Conservation (phyloP, 352 stramenopile species). For the Nothophytophthora sp. region DNA sequence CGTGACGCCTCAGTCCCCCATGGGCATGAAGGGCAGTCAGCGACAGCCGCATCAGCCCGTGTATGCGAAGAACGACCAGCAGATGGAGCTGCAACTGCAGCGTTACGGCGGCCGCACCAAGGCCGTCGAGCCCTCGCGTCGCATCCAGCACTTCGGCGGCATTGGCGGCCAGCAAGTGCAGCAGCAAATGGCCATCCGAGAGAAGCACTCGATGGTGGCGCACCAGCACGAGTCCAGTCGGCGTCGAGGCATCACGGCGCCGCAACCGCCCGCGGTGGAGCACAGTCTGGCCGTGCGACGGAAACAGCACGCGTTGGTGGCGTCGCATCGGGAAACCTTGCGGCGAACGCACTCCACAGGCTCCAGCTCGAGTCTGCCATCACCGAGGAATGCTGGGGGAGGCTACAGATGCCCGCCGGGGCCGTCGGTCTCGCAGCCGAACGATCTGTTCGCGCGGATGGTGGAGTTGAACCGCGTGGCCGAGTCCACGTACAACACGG, state of each 20-base stretch:
- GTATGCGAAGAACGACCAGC: slow-evolving; percentile 12
- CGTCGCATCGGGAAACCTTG: too few species aligned
- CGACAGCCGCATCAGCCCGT: slow-evolving; percentile 7
- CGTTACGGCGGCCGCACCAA: slow-evolving; percentile 2
- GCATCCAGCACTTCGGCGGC: slow-evolving; percentile 2
- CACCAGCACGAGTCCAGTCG: too few species aligned
- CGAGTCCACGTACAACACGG: slow-evolving; percentile 34
- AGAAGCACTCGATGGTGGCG: slow-evolving; percentile 3
- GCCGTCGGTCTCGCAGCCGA: slow-evolving; percentile 5
- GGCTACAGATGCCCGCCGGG: neutral
- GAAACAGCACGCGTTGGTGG: too few species aligned
- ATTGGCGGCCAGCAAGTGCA: slow-evolving; percentile 1
- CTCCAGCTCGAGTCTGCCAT: too few species aligned
- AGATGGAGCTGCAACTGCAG: slow-evolving; percentile 13
- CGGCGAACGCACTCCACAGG: slow-evolving; percentile 14
- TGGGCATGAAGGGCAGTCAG: slow-evolving; percentile 2
- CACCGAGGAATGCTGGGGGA: neutral
- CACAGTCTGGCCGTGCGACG: too few species aligned
- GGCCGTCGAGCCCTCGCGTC: slow-evolving; percentile 14
- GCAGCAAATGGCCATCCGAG: slow-evolving; percentile 16
- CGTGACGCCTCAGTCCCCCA: slow-evolving; percentile 1
- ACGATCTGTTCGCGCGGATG: slow-evolving; percentile 25
- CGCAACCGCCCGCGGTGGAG: slow-evolving; percentile 1
- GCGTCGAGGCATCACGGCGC: too few species aligned
- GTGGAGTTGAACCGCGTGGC: slow-evolving; percentile 26